Conservation (phyloP, 2,329 filamentous ascomycete species). For the Scedosporium aurantiacum region DNA sequence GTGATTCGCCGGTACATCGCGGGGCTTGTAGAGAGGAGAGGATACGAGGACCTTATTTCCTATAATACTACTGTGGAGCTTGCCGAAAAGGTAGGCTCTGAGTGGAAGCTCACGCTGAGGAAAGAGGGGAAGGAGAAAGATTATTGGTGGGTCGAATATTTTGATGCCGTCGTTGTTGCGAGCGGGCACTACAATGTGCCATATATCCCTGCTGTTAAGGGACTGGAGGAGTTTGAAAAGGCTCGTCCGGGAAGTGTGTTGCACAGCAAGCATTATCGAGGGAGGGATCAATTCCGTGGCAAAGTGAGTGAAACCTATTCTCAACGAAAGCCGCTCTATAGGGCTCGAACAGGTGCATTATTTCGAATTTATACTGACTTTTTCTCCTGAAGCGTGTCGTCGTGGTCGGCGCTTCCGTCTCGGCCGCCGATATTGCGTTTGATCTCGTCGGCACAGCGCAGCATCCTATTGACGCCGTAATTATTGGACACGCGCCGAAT, state of each 20-base stretch:
- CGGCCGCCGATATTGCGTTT: slow-evolving; percentile 49
- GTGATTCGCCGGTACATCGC: slow-evolving; percentile 45
- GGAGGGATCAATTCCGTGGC: slow-evolving; percentile 28
- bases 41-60: slow-evolving; percentile 39
- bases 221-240: slow-evolving; percentile 35
- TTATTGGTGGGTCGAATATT: slow-evolving; percentile 30
- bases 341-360: not conserved
- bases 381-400: slow-evolving; percentile 36
- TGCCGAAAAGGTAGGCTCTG: slow-evolving; percentile 35
- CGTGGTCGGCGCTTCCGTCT: slow-evolving; percentile 54
- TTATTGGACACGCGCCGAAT: slow-evolving; percentile 34
- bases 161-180: slow-evolving; percentile 51
- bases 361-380: not conserved
- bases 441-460: slow-evolving; percentile 35
- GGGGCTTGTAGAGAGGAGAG: slow-evolving; percentile 36
- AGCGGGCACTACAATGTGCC: slow-evolving; percentile 51
- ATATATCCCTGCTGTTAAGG: slow-evolving; percentile 38
- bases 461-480: slow-evolving; percentile 25
- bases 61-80: slow-evolving; percentile 53
- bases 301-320: slow-evolving; percentile 25
- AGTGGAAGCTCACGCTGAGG: slow-evolving; percentile 44
- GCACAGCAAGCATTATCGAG: slow-evolving; percentile 44
- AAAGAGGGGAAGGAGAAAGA: slow-evolving; percentile 26
- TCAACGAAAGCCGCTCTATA: not conserved
- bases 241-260: slow-evolving; percentile 35